Evolutionary conservation across 129 eudicot species (phyloP).

Genomic region (Solidago caesia): DNA sequence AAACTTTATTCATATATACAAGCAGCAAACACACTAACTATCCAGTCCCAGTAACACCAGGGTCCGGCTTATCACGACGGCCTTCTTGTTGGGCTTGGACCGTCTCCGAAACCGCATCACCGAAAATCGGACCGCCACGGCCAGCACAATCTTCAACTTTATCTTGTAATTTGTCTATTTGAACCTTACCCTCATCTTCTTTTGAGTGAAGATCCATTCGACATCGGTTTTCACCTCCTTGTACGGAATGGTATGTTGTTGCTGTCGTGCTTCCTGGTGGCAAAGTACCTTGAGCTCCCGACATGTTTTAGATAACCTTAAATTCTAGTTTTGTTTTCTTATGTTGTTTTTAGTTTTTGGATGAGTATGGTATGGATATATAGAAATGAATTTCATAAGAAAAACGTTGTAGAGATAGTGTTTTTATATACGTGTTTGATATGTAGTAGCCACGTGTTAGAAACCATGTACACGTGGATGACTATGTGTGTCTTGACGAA

Average conservation of each 20-base stretch:
- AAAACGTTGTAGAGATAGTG: not conserved
- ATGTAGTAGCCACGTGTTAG: no score
- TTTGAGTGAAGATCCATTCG: slow-evolving; percentile 44
- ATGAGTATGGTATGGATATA: no score
- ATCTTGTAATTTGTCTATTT: slow-evolving; percentile 70
- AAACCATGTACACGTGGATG: no score
- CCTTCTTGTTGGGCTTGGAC: slow-evolving; percentile 47
- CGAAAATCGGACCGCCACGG: slow-evolving; percentile 76
- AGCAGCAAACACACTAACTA: not conserved
- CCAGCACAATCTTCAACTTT: slow-evolving; percentile 91
- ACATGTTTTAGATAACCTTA: slow-evolving; percentile 32
- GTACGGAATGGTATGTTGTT: slow-evolving; percentile 66
- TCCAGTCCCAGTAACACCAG: slow-evolving; percentile 88
- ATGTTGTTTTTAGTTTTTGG: not conserved
- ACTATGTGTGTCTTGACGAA: no score
- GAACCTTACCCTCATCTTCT: slow-evolving; percentile 65
- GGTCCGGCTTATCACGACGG: slow-evolving; percentile 55
- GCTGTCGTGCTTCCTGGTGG: slow-evolving; percentile 74
- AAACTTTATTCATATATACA: not conserved
- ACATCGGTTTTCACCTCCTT: slow-evolving; percentile 61
- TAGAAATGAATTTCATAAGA: no score
- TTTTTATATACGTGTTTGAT: not conserved
- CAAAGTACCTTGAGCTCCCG: slow-evolving; percentile 90
- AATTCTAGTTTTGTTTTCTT: not conserved
- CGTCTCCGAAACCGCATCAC: slow-evolving; percentile 44